These are phyloP conservation scores for Venturia carpophila DNA, from an alignment of 2,329 filamentous ascomycete genomes.

Conservation along the genomic window DNA sequence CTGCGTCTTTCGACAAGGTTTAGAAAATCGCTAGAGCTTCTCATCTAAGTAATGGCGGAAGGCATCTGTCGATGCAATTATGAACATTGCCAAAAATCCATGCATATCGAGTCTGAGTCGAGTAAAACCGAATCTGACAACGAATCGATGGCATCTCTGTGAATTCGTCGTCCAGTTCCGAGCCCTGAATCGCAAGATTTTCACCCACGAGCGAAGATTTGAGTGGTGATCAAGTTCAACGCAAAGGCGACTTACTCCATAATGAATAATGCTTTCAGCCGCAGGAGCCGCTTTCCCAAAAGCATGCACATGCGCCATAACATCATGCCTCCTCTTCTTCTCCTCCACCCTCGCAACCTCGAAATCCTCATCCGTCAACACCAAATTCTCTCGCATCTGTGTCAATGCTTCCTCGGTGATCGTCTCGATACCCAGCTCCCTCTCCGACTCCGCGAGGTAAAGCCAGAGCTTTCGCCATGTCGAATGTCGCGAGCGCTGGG, in stretches of 20 bases:
- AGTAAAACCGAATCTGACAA: neutral
- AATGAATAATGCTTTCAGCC: slow-evolving; percentile 78
- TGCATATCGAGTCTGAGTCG: too few relatives aligned
- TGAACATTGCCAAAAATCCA: too few relatives aligned
- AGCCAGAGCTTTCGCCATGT: slow-evolving; percentile 85
- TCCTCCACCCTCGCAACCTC: slow-evolving; percentile 41
- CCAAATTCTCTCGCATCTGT: slow-evolving; percentile 39
- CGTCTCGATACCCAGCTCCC: slow-evolving; percentile 63
- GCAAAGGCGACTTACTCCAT: slow-evolving; percentile 36
- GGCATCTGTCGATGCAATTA: too few relatives aligned
- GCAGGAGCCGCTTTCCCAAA: slow-evolving; percentile 66
- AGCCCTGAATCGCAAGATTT: neutral
- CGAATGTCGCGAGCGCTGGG: slow-evolving; percentile 55
- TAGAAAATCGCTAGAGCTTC: too few relatives aligned
- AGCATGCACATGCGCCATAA: slow-evolving; percentile 53
- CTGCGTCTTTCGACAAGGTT: too few relatives aligned
- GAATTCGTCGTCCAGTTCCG: neutral
- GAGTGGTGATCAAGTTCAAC: too few relatives aligned
- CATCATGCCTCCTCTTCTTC: slow-evolving; percentile 32
- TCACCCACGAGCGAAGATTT: neutral
- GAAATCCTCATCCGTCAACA: slow-evolving; percentile 43
- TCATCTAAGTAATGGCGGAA: too few relatives aligned
- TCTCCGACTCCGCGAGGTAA: slow-evolving; percentile 72
- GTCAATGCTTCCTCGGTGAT: slow-evolving; percentile 58
- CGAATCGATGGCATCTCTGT: slow-evolving; percentile 19